Evolutionary conservation across 2,329 filamentous ascomycete species (phyloP).

Genomic region (Botrytis deweyae): DNA sequence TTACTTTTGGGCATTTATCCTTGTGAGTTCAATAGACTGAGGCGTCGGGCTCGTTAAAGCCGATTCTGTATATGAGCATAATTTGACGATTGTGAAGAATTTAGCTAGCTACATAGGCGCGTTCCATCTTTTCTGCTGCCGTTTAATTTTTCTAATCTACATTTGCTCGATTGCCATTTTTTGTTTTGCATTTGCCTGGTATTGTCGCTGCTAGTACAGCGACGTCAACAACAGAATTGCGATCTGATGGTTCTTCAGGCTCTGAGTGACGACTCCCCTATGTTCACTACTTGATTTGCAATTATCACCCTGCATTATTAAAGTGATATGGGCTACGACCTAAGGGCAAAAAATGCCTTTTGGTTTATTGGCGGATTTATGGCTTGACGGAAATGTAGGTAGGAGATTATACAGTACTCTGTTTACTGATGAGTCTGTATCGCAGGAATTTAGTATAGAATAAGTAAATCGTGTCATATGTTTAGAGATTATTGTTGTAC

Average conservation of each 20-base stretch:
- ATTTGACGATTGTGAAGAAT: background rate
- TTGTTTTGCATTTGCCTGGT: background rate
- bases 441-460: background rate
- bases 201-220: background rate
- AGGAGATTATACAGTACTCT: background rate
- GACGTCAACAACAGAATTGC: background rate
- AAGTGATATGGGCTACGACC: no score
- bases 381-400: background rate
- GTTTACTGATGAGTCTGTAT: background rate
- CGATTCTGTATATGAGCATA: background rate
- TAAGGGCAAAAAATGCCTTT: accelerated
- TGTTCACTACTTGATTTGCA: background rate
- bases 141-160: background rate
- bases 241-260: background rate
- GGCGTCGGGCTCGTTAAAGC: background rate
- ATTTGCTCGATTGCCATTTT: background rate
- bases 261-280: accelerated
- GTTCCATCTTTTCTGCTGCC: background rate
- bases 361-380: background rate
- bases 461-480: no score
- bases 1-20: background rate
- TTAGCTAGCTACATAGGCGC: background rate
- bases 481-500: no score
- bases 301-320: background rate
- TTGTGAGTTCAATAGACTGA: background rate